Evolutionary conservation across 768 basidiomycete species (phyloP).

Genomic region (Boletellus ananiceps): DNA sequence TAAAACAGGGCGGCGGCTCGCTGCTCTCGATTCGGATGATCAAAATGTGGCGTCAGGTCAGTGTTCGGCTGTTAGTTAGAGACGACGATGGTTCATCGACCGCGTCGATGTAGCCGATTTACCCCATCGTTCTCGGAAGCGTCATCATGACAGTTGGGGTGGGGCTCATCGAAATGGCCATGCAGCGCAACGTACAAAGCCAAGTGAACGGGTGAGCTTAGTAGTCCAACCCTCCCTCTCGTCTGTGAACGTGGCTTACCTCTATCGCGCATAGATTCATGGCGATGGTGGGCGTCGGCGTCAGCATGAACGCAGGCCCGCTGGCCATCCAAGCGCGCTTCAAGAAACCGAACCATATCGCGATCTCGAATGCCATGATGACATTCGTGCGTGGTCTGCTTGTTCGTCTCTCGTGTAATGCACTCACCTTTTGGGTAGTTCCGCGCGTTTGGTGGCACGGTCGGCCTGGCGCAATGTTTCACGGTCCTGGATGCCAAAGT

Average conservation of each 20-base stretch:
- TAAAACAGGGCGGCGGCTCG: slow-evolving; percentile 36
- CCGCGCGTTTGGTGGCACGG: slow-evolving; percentile 47
- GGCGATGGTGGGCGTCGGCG: slow-evolving; percentile 41
- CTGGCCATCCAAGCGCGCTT: slow-evolving; percentile 44
- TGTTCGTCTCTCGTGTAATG: fast-evolving
- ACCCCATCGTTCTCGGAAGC: slow-evolving; percentile 38
- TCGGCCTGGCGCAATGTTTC: slow-evolving; percentile 51
- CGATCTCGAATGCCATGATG: slow-evolving; percentile 39
- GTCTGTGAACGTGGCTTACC: background rate
- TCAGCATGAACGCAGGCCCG: slow-evolving; percentile 39
- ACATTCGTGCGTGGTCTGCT: slow-evolving; percentile 38
- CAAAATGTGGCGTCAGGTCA: slow-evolving; percentile 35
- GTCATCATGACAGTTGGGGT: slow-evolving; percentile 37
- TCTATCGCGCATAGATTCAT: slow-evolving; percentile 33
- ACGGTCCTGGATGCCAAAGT: slow-evolving; percentile 46
- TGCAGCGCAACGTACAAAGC: slow-evolving; percentile 34
- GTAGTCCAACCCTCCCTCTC: background rate
- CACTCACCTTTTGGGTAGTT: slow-evolving; percentile 29
- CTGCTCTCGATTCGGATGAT: slow-evolving; percentile 33
- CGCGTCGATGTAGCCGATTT: slow-evolving; percentile 33
- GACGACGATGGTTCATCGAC: background rate
- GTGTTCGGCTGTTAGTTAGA: background rate
- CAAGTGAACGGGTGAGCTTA: slow-evolving; percentile 35
- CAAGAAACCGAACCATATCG: slow-evolving; percentile 38
- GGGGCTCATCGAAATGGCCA: slow-evolving; percentile 41